Evolutionary conservation across 495 filamentous ascomycete genomes (phyloP).

Genomic region (Jackrogersella minutella): DNA sequence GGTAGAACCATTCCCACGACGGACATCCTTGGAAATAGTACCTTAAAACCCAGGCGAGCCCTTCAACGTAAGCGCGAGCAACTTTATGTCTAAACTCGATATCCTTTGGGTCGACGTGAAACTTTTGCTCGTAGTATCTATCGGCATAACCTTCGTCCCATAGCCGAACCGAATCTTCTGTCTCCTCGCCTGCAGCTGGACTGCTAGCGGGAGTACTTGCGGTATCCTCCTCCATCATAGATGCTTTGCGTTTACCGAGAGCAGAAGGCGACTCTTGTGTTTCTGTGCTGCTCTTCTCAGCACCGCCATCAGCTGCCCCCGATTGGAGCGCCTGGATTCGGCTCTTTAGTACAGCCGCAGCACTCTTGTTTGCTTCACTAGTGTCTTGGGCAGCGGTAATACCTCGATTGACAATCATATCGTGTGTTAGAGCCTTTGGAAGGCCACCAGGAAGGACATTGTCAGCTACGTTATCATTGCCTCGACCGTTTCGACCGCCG

Average conservation of each 20-base stretch:
- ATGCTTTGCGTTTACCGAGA: conserved; percentile 63
- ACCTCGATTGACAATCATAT: conserved; percentile 86
- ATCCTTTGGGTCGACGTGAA: conserved; percentile 82
- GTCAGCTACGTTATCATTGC: conserved; percentile 43
- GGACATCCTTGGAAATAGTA: conserved; percentile 99
- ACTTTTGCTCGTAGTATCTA: conserved; percentile 97
- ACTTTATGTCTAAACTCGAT: conserved; percentile 90
- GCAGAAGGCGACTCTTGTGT: conserved; percentile 51
- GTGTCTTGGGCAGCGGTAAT: conserved; percentile 74
- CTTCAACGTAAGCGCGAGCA: conserved; percentile 92
- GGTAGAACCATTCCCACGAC: conserved; percentile 99
- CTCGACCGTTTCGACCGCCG: no score
- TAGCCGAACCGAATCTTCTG: conserved; percentile 81
- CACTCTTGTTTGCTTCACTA: conserved; percentile 92
- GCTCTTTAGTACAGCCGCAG: conserved; percentile 86
- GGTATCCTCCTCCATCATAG: conserved; percentile 67
- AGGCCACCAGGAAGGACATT: conserved; percentile 45
- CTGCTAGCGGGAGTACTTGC: conserved; percentile 60
- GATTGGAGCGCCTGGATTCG: conserved; percentile 67
- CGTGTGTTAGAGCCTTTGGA: conserved; percentile 74
- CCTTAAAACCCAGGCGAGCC: conserved; percentile 94
- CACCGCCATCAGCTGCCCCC: conserved; percentile 33
- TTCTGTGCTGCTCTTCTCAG: conserved; percentile 33
- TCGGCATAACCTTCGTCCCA: conserved; percentile 97
- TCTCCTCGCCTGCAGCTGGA: conserved; percentile 50